Conservation (phyloP, 805 yeast species). For the Hanseniaspora lachancei region DNA sequence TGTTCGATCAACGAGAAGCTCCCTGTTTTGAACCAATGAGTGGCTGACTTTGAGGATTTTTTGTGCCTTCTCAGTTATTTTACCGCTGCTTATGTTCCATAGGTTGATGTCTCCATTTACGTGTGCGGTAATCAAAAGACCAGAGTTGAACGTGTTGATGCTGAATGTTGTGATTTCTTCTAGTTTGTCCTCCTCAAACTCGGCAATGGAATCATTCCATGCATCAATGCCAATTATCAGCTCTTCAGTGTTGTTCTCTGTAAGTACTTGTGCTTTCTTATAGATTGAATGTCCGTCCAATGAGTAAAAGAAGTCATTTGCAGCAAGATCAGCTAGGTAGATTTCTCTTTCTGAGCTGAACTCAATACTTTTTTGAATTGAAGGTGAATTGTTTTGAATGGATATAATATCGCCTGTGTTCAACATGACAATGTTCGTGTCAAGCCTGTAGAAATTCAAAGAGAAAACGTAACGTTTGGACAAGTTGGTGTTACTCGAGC, state of each 20-base stretch:
- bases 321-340: neutral
- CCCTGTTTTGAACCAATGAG: conserved; percentile 7
- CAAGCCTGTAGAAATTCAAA: neutral
- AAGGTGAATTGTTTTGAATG: neutral
- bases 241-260: neutral
- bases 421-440: neutral
- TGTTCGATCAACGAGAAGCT: neutral
- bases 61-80: neutral
- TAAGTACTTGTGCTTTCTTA: neutral
- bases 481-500: neutral
- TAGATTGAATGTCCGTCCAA: neutral
- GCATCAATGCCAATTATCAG: neutral
- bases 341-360: neutral
- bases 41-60: neutral
- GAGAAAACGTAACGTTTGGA: neutral
- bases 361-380: neutral
- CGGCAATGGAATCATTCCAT: conserved; percentile 10
- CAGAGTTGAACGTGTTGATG: neutral
- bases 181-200: conserved; percentile 9
- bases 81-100: neutral
- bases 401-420: neutral
- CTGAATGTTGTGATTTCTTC: conserved; percentile 5
- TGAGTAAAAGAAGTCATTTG: neutral
- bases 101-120: conserved; percentile 6
- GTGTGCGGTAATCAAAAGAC: neutral